Evolutionary conservation across 1,139 yeast species (phyloP), one percentile per base, ranked within the genome.

Genomic region (Arxiozyma heterogenica): DNA sequence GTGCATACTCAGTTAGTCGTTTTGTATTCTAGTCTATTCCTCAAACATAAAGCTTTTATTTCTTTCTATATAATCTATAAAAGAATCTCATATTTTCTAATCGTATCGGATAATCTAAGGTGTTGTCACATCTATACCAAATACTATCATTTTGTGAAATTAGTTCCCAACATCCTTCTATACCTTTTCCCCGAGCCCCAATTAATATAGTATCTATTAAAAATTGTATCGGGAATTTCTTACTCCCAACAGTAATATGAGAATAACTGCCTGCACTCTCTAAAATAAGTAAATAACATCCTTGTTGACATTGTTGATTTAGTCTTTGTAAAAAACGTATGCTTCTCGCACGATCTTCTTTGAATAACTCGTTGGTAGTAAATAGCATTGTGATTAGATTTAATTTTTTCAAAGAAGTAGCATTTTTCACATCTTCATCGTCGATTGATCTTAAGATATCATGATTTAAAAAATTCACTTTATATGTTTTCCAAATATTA

Each of bases 181-280:
- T 54, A 20, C 72, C 69, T 30, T 71, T 74, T 0, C 78, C 78
- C 74, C 67, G 68, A 59, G 75, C 81, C 0, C 89, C 89, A 41
- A 80, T 71, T 42, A 89, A 71, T 1, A 87, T 75, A 50, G 85
- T 86, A 64, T 89, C 95, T 9, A 89, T 75, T 50, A 89, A 73
- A 61, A 85, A 87, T 61, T 87, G 91, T 1, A 89, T 84, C 0
- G 96, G 96, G 71, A 89, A 89, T 59, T 74, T 79, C 64, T 83
- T 86, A 34, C 80, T 70, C 1, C 96, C 96, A 42, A 89, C 77
- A 1, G 82, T 78, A 47, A 89, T 85, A 63, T 87, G 84, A 1
- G 95, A 86, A 68, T 84, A 89, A 4, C 95, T 86, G 0, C 96
- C 96, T 0, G 96, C 96, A 71, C 94, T 84, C 64, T 89, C 96